A percentile compares a stretch with the other conserved stretches of the same genome.
These are phyloP conservation scores for Leccinum aurantiacum DNA, from an alignment of 768 basidiomycete genomes.

Conservation along the genomic window DNA sequence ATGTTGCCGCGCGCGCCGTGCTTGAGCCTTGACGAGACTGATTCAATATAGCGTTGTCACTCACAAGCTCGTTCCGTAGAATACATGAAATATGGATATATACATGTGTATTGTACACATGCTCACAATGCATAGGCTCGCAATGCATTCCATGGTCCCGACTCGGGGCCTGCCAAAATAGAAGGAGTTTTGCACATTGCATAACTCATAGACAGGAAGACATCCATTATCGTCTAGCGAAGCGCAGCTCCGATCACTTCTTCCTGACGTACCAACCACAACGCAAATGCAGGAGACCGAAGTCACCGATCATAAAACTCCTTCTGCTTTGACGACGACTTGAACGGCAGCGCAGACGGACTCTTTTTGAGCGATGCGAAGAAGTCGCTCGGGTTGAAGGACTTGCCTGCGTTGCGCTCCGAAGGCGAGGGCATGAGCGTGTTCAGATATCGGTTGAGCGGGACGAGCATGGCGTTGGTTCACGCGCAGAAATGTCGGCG, in stretches of 20 bases:
- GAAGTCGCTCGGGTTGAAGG: no score
- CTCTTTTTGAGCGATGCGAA: conserved; percentile 25
- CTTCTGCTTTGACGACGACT: conserved; percentile 56
- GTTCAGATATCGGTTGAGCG: conserved; percentile 88
- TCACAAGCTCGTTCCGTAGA: not conserved
- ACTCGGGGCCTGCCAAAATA: not conserved
- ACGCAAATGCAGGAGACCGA: conserved; percentile 71
- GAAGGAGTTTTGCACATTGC: not conserved
- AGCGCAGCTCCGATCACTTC: conserved; percentile 52
- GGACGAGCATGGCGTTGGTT: conserved; percentile 83
- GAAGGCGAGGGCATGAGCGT: conserved; percentile 41
- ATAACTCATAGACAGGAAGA: not conserved
- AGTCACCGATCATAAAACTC: conserved; percentile 82
- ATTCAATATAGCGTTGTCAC: not conserved
- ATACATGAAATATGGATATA: no score
- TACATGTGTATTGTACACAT: not conserved
- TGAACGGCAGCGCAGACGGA: conserved; percentile 75
- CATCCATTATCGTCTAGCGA: not conserved
- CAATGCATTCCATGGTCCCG: not conserved
- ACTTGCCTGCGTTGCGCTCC: no score
- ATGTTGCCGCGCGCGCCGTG: not conserved
- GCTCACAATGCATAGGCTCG: not conserved
- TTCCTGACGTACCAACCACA: conserved; percentile 80
- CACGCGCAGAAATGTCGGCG: conserved; percentile 83
- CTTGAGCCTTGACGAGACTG: no score